phyloP scores from a whole-genome alignment of 169 alveolate species.

The Toxoplasma gondii region DNA sequence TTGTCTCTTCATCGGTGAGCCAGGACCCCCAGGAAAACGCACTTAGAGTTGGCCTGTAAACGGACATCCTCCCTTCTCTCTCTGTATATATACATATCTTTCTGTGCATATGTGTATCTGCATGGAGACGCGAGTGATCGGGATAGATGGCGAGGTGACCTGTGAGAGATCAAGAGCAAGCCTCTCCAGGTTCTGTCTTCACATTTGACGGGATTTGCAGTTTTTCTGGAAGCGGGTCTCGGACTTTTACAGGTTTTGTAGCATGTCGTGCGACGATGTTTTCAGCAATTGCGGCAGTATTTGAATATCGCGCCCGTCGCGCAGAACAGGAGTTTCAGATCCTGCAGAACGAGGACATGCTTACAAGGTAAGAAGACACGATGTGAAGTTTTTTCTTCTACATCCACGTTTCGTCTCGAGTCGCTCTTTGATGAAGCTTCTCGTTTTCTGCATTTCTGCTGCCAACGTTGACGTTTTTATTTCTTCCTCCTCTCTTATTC shows the following conservation, averaged over 20 bases:
- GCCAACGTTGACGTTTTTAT: background rate
- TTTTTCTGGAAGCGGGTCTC: no score
- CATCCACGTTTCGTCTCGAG: background rate
- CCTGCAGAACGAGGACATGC: slow-evolving; percentile 76
- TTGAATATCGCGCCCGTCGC: slow-evolving; percentile 74
- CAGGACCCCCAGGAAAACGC: background rate
- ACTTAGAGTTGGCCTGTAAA: background rate
- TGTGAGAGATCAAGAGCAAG: no score
- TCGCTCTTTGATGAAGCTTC: background rate
- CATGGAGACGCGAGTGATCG: background rate
- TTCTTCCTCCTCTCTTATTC: no score
- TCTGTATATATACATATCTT: background rate
- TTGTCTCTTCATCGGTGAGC: slow-evolving; percentile 75
- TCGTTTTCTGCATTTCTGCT: background rate
- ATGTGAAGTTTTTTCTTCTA: no score
- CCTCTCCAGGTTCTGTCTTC: background rate
- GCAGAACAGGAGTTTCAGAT: slow-evolving; percentile 75
- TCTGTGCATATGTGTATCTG: background rate
- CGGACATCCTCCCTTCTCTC: background rate
- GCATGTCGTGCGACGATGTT: background rate
- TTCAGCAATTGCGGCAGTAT: slow-evolving; percentile 66
- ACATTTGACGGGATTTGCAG: no score
- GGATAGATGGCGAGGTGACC: background rate
- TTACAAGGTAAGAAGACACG: slow-evolving; percentile 41
- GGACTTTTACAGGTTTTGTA: no score